Evolutionary conservation across 2,329 filamentous ascomycete species (phyloP), one percentile per base, ranked within the genome.

Genomic region (Botrytis aclada): DNA sequence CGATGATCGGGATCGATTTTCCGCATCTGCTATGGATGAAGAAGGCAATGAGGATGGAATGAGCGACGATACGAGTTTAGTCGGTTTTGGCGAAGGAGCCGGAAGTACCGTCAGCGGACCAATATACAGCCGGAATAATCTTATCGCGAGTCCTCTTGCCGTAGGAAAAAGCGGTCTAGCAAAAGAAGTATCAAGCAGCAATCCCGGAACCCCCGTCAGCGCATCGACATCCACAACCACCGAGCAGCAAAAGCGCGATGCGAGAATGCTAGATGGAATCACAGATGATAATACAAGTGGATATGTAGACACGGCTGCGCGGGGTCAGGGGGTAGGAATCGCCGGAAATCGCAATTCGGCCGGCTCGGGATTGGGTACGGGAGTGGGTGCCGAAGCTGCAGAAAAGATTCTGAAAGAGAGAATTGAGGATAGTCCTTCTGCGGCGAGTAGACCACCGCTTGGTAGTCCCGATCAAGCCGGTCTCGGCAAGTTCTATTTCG

Each of bases 41-140:
- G 79, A 79, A 69, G 71, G 77, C 69, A 77, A 79, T 64, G 74
- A 69, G 16, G 80, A 81, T 76, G 93, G 92, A 74, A 92, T 96
- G 87, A 95, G 93, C 78, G 94, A 97, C 78, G 94, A 97, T 70
- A 93, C 91, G 3, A 95, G 92, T 75, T 86, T 98, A 9, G 95
- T 98, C 16, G 95, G 92, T 0, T 98, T 98, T 78, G 95, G 95
- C 67, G 95, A 98, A 81, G 95, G 95, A 47, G 95, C 95, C 16
- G 93, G 92, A 77, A 94, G 92, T 81, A 94, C 94, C 8, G 90
- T 95, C 73, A 93, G 90, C 74, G 94, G 94, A 0, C 93, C 93
- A 56, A 92, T 92, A 80, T 87, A 92, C 83, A 84, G 88, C 82
- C 82, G 75, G 85, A 84, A 76, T 83, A 80, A 75, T 82, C 77